Conservation (phyloP, 352 stramenopile genomes). For the Pseudoperonospora humuli region DNA sequence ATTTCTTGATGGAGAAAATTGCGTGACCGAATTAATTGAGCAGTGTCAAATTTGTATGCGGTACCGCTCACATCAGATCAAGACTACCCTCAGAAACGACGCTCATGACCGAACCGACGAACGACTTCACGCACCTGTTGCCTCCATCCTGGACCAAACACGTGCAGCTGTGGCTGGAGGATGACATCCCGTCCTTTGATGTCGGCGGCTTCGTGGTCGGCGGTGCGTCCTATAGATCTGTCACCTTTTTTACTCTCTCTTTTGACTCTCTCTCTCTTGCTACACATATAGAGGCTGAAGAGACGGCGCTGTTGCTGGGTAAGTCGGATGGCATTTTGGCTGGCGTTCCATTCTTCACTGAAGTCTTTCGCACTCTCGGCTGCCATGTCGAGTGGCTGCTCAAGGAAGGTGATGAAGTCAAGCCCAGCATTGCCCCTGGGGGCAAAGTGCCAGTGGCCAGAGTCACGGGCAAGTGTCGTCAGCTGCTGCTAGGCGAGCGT, state of each 20-base stretch:
- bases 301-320: slow-evolving; percentile 81
- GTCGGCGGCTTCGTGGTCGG: slow-evolving; percentile 98
- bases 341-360: slow-evolving; percentile 93
- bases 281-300: slow-evolving; percentile 39
- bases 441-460: slow-evolving; percentile 90
- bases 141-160: slow-evolving; percentile 80
- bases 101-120: slow-evolving; percentile 19
- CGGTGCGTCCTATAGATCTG: slow-evolving; percentile 13
- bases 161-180: slow-evolving; percentile 91
- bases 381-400: slow-evolving; percentile 91
- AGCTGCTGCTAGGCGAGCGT: slow-evolving; percentile 94
- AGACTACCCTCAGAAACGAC: no score
- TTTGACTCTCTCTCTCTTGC: slow-evolving; percentile 4
- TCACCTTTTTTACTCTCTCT: not conserved
- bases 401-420: slow-evolving; percentile 54
- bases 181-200: slow-evolving; percentile 96
- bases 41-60: no score
- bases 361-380: slow-evolving; percentile 88
- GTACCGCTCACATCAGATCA: no score
- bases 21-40: no score
- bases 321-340: slow-evolving; percentile 94
- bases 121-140: slow-evolving; percentile 51
- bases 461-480: slow-evolving; percentile 90
- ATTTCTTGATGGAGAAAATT: no score
- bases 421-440: slow-evolving; percentile 26